phyloP scores from a whole-genome alignment of 768 basidiomycete species.

The Lactifluus rugatus region DNA sequence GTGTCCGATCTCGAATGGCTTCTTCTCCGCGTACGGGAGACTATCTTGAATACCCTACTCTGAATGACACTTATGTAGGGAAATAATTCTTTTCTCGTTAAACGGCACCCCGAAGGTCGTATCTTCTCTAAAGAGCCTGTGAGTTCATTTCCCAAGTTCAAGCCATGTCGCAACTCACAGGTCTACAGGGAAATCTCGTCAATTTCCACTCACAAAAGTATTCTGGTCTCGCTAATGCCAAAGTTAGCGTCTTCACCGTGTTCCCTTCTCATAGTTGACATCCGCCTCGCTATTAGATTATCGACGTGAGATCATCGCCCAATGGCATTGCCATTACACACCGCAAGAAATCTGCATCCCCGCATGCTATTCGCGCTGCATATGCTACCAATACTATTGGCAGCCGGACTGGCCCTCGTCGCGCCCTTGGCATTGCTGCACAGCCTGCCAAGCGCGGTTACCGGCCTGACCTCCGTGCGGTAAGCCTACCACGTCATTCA shows the following conservation, averaged over 20 bases:
- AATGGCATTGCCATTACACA: conserved; percentile 51
- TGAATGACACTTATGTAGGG: conserved; percentile 37
- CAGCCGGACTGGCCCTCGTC: conserved; percentile 60
- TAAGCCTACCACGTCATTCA: conserved; percentile 34
- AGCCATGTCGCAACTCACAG: not conserved
- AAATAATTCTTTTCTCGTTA: conserved; percentile 79
- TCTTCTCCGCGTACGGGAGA: conserved; percentile 64
- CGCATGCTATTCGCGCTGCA: conserved; percentile 40
- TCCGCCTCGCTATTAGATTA: conserved; percentile 35
- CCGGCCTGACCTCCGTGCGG: conserved; percentile 67
- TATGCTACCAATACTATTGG: conserved; percentile 46
- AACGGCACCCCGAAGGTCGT: conserved; percentile 61
- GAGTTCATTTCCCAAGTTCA: conserved; percentile 25
- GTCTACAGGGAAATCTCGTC: conserved; percentile 65
- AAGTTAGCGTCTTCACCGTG: conserved; percentile 35
- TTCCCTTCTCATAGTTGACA: not conserved
- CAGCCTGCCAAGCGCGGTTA: conserved; percentile 55
- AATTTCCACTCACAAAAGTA: conserved; percentile 89
- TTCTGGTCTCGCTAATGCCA: conserved; percentile 80
- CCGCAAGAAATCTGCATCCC: conserved; percentile 53
- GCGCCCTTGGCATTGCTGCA: conserved; percentile 56
- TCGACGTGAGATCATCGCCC: conserved; percentile 49
- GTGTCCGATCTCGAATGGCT: conserved; percentile 91
- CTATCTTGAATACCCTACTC: not conserved
- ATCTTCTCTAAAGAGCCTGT: conserved; percentile 81